Conservation (phyloP, 768 basidiomycete species). For the Suillus subalutaceus region DNA sequence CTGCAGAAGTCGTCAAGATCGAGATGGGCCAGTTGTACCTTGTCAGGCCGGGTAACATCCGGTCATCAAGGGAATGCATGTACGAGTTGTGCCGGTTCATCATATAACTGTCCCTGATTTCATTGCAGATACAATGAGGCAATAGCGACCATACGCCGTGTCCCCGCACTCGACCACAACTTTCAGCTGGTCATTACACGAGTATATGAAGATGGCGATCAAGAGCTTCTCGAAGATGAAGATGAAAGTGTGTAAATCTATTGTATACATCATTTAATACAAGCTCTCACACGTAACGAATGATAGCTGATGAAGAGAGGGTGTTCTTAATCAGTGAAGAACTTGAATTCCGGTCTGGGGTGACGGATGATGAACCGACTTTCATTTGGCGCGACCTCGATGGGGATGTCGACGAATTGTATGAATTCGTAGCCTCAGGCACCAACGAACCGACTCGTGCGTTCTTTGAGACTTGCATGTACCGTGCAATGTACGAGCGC, state of each 20-base stretch:
- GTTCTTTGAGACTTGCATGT: conserved; percentile 93
- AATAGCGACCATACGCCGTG: conserved; percentile 89
- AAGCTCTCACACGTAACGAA: conserved; percentile 11
- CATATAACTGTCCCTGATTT: conserved; percentile 6
- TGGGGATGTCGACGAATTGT: conserved; percentile 91
- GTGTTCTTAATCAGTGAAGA: conserved; percentile 90
- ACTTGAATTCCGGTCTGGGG: conserved; percentile 80
- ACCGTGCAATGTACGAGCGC: conserved; percentile 95
- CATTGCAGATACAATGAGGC: conserved; percentile 86
- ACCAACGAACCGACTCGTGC: conserved; percentile 78
- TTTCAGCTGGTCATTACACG: conserved; percentile 95
- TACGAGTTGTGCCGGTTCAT: conserved; percentile 41
- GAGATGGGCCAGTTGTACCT: conserved; percentile 90
- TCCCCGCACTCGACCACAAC: conserved; percentile 73
- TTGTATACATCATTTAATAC: neutral
- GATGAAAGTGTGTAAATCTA: conserved; percentile 69
- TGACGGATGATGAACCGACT: conserved; percentile 74
- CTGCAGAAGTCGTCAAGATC: conserved; percentile 93
- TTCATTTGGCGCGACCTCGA: conserved; percentile 92
- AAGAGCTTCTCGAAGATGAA: conserved; percentile 92
- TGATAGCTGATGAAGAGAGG: conserved; percentile 88
- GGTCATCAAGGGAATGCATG: conserved; percentile 97
- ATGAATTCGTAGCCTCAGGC: conserved; percentile 84
- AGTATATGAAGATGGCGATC: conserved; percentile 96
- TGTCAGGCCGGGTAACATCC: conserved; percentile 87